These are phyloP conservation scores for Termitomyces sp. DNA, from an alignment of 768 basidiomycete species.

Conservation along the genomic window DNA sequence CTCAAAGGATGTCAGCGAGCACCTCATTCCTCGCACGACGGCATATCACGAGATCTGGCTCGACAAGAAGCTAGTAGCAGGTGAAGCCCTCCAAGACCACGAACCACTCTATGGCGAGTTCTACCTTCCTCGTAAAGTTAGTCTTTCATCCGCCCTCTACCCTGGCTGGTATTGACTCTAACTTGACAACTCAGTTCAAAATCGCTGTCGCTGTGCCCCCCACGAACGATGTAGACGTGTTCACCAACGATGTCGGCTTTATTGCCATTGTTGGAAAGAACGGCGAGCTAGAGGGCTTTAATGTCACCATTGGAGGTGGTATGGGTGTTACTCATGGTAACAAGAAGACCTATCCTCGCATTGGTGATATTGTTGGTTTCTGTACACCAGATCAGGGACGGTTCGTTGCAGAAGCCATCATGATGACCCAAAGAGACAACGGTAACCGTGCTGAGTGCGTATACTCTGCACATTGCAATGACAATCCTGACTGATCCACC, in stretches of 20 bases:
- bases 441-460: conserved; percentile 92
- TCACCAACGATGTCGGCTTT: conserved; percentile 93
- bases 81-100: conserved; percentile 88
- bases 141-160: conserved; percentile 12
- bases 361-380: conserved; percentile 87
- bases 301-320: conserved; percentile 90
- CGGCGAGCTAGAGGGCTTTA: conserved; percentile 85
- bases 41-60: conserved; percentile 99
- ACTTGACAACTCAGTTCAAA: conserved; percentile 67
- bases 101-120: conserved; percentile 98
- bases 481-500: background rate
- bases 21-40: conserved; percentile 82
- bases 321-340: conserved; percentile 99
- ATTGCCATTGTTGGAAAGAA: conserved; percentile 82
- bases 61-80: conserved; percentile 93
- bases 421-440: conserved; percentile 91
- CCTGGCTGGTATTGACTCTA: conserved; percentile 2
- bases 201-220: conserved; percentile 95
- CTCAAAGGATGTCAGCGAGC: conserved; percentile 75
- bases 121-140: conserved; percentile 92
- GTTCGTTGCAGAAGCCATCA: conserved; percentile 85
- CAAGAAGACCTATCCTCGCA: conserved; percentile 97
- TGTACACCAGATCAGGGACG: conserved; percentile 83
- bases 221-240: conserved; percentile 93
- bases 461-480: background rate